Percentiles rank a stretch among this genome's conserved stretches.
Conservation (phyloP, 2,329 filamentous ascomycete species). For the Colletotrichum tamarilloi region DNA sequence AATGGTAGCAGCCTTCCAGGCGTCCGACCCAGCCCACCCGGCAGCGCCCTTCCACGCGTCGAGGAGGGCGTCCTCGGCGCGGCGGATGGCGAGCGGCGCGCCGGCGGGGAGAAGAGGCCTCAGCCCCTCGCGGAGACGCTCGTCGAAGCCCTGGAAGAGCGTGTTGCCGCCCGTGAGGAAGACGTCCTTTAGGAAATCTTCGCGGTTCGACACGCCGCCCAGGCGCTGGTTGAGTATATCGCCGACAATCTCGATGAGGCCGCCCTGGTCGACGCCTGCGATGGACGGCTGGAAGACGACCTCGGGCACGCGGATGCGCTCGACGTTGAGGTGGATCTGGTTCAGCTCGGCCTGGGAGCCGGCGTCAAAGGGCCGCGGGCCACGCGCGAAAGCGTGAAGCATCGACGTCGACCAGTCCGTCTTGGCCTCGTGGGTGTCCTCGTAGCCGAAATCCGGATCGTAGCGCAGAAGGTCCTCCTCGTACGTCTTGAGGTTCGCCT, state of each 20-base stretch:
- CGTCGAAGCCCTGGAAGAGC: conserved; percentile 87
- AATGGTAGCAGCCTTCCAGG: conserved; percentile 74
- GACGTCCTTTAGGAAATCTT: conserved; percentile 83
- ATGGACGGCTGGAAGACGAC: conserved; percentile 93
- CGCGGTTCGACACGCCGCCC: conserved; percentile 64
- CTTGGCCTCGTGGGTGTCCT: conserved; percentile 91
- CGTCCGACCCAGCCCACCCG: conserved; percentile 76
- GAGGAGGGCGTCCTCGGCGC: conserved; percentile 79
- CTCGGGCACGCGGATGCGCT: conserved; percentile 93
- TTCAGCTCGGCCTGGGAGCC: conserved; percentile 83
- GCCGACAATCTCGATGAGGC: conserved; percentile 89
- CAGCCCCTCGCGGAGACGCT: conserved; percentile 80
- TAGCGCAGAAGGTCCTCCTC: conserved; percentile 88
- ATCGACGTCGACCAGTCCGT: conserved; percentile 95
- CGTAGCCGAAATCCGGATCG: conserved; percentile 90
- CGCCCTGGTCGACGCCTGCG: conserved; percentile 92
- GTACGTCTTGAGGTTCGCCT: conserved; percentile 76
- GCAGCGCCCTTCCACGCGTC: conserved; percentile 97
- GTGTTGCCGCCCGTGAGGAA: conserved; percentile 97
- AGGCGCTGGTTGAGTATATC: conserved; percentile 91
- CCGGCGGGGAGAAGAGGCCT: conserved; percentile 77
- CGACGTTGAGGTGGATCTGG: conserved; percentile 95
- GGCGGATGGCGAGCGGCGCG: conserved; percentile 74
- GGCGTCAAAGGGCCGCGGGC: conserved; percentile 85
- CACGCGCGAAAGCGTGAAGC: conserved; percentile 89